Evolutionary conservation across 2,329 filamentous ascomycete genomes (phyloP).

Genomic region (Phaeosphaeriaceae sp.): DNA sequence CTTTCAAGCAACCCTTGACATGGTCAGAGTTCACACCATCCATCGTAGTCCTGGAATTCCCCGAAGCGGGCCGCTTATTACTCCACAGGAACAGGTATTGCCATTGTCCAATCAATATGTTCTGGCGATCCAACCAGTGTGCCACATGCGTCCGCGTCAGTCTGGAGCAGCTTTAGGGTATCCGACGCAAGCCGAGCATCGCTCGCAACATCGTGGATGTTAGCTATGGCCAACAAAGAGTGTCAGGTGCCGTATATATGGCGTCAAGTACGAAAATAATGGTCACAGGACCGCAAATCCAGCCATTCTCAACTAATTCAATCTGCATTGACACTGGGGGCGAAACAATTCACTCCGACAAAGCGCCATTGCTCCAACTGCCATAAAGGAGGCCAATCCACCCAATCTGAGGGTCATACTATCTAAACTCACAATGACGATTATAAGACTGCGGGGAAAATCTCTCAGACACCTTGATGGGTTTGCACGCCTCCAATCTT

Average conservation of each 20-base stretch:
- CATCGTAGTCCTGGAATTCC: background rate
- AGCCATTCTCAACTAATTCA: background rate
- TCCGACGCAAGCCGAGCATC: conserved; percentile 38
- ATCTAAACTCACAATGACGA: conserved; percentile 2
- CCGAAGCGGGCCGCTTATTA: conserved; percentile 1
- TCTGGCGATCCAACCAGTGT: conserved; percentile 5
- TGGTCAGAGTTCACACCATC: background rate
- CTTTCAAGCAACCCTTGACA: background rate
- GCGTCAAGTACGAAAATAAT: conserved; percentile 13
- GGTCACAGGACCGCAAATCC: conserved; percentile 20
- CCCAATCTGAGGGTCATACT: background rate
- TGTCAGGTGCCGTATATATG: conserved; percentile 30
- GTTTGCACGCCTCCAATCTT: conserved; percentile 25
- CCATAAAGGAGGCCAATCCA: conserved; percentile 5
- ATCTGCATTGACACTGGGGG: background rate
- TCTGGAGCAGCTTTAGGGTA: conserved; percentile 14
- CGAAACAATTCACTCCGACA: conserved; percentile 4
- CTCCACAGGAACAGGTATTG: background rate
- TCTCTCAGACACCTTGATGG: conserved; percentile 31
- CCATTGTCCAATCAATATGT: conserved; percentile 15
- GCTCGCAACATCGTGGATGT: conserved; percentile 21
- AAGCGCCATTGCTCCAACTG: conserved; percentile 2
- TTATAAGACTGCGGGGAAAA: conserved; percentile 31
- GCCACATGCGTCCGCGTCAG: conserved; percentile 19
- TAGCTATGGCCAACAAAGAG: conserved; percentile 12